Evolutionary conservation across 2,329 filamentous ascomycete genomes (phyloP).

Genomic region (Harringtonia lauricola): DNA sequence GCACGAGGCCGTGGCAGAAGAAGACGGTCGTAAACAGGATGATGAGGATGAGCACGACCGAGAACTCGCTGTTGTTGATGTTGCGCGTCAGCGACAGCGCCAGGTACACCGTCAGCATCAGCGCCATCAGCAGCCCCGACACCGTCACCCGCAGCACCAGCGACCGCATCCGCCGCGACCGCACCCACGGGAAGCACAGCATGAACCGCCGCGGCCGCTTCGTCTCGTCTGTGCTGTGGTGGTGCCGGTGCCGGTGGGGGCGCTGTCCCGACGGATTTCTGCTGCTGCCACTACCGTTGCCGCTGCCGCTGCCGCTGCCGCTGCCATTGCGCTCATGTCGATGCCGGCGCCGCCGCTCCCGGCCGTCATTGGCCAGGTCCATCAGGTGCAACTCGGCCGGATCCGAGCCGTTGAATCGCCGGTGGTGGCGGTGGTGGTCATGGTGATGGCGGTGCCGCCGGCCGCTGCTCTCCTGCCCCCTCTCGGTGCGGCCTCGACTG

Average conservation of each 20-base stretch:
- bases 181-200: slow-evolving; percentile 44
- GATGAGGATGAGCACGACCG: slow-evolving; percentile 68
- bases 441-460: neutral
- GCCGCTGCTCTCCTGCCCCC: neutral
- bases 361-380: slow-evolving; percentile 28
- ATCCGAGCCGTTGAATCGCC: slow-evolving; percentile 29
- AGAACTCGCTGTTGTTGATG: slow-evolving; percentile 57
- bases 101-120: slow-evolving; percentile 56
- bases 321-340: slow-evolving; percentile 4
- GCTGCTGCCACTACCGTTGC: slow-evolving; percentile 2
- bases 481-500: neutral
- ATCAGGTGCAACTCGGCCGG: slow-evolving; percentile 37
- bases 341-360: slow-evolving; percentile 19
- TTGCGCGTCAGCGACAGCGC: slow-evolving; percentile 57
- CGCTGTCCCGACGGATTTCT: neutral
- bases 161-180: slow-evolving; percentile 39
- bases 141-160: slow-evolving; percentile 52
- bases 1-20: slow-evolving; percentile 69
- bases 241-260: slow-evolving; percentile 5
- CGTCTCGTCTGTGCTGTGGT: neutral
- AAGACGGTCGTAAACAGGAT: slow-evolving; percentile 65
- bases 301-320: slow-evolving; percentile 4
- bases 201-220: slow-evolving; percentile 31
- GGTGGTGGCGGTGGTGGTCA: slow-evolving; percentile 2
- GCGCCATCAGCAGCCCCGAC: slow-evolving; percentile 50